Evolutionary conservation across 257 asterid genomes (phyloP).

Genomic region (Solanum commersonii): DNA sequence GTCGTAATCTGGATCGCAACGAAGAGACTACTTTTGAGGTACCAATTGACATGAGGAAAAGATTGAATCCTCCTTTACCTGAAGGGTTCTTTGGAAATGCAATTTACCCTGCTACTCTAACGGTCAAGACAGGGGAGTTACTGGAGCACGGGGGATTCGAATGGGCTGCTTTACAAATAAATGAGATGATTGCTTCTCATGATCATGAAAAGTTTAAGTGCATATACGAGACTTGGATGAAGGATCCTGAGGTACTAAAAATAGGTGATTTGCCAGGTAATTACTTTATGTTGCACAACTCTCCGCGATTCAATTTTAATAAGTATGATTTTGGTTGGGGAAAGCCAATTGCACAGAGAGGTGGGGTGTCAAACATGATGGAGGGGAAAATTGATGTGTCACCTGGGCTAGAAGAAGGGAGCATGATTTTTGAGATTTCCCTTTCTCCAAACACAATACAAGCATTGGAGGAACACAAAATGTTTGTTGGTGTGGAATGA

Average conservation of each 20-base stretch:
- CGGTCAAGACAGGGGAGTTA: not conserved
- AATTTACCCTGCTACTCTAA: not conserved
- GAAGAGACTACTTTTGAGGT: not conserved
- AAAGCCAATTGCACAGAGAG: constrained; percentile 27
- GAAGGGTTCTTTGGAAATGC: constrained; percentile 33
- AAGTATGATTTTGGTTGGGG: constrained; percentile 59
- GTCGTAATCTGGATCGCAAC: not conserved
- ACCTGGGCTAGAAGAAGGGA: constrained; percentile 24
- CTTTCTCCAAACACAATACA: constrained; percentile 18
- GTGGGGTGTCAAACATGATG: constrained; percentile 24
- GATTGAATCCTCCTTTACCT: constrained; percentile 20
- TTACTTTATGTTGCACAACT: constrained; percentile 11
- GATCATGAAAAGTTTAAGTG: not conserved
- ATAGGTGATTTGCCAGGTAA: not conserved
- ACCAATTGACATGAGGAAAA: constrained; percentile 11
- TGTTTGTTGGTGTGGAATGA: not conserved
- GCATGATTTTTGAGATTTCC: constrained; percentile 35
- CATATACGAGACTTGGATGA: not conserved
- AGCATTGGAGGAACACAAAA: not conserved
- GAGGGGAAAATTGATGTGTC: constrained; percentile 34
- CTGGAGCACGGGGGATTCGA: not conserved
- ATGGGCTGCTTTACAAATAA: constrained; percentile 13
- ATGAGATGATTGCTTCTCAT: constrained; percentile 9
- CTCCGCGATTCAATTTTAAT: constrained; percentile 36
- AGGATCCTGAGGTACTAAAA: not conserved